These are phyloP conservation scores for Naganishia sp. DNA, from an alignment of 1,284 basidiomycete genomes.

Conservation along the genomic window DNA sequence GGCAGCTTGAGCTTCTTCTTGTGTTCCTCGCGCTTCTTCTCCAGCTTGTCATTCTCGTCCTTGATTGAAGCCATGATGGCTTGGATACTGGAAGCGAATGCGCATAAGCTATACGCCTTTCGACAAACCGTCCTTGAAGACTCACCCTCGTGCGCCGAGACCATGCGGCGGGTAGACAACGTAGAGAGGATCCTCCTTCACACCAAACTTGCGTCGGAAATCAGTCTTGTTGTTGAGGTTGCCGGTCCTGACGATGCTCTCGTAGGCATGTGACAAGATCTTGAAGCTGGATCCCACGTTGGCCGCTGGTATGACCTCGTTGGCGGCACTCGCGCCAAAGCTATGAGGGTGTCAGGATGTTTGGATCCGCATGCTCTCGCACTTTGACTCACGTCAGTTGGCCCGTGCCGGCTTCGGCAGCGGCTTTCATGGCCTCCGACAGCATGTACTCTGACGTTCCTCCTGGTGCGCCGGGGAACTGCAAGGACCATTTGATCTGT, in stretches of 20 bases:
- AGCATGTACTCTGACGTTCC: constrained; percentile 60
- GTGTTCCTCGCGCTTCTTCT: constrained; percentile 10
- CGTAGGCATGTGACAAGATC: constrained; percentile 59
- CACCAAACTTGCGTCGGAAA: constrained; percentile 54
- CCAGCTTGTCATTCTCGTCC: constrained; percentile 23
- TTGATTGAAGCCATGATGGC: constrained; percentile 25
- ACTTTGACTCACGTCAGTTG: constrained; percentile 53
- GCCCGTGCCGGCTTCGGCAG: constrained; percentile 56
- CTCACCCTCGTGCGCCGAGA: constrained; percentile 32
- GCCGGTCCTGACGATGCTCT: constrained; percentile 56
- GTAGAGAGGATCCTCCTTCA: constrained; percentile 39
- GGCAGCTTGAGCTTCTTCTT: background rate
- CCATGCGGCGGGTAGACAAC: constrained; percentile 43
- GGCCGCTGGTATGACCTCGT: constrained; percentile 50
- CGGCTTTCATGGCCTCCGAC: constrained; percentile 57
- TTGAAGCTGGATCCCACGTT: constrained; percentile 54
- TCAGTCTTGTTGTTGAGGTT: constrained; percentile 57
- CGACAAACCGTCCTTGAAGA: background rate
- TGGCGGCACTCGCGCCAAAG: constrained; percentile 58
- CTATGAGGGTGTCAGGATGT: constrained; percentile 30
- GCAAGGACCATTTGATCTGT: constrained; percentile 64
- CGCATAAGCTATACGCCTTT: background rate
- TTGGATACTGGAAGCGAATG: background rate
- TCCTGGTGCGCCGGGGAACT: constrained; percentile 61
- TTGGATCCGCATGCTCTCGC: constrained; percentile 4